Evolutionary conservation across 305 asterid species (phyloP).

Genomic region (Fraxinus angustifolia): DNA sequence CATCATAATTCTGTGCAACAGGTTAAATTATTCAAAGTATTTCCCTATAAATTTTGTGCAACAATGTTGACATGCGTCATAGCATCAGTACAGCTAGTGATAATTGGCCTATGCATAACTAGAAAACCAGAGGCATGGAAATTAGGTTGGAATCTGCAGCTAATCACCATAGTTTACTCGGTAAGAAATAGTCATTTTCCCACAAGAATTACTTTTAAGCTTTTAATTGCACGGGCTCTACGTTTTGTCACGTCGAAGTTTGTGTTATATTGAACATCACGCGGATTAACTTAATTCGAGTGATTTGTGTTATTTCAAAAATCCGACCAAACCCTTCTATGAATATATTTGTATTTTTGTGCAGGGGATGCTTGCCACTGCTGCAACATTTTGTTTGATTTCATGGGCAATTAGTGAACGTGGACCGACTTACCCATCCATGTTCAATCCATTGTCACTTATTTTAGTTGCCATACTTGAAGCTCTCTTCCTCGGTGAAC

Average conservation of each 20-base stretch:
- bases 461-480: slow-evolving; percentile 43
- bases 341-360: background rate
- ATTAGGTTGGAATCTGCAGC: slow-evolving; percentile 50
- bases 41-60: slow-evolving; percentile 46
- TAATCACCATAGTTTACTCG: slow-evolving; percentile 54
- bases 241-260: background rate
- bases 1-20: slow-evolving; percentile 1
- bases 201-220: background rate
- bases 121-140: slow-evolving; percentile 42
- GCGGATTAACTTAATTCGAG: background rate
- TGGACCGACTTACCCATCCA: slow-evolving; percentile 71
- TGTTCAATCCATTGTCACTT: slow-evolving; percentile 65
- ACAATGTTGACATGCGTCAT: slow-evolving; percentile 38
- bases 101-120: slow-evolving; percentile 47
- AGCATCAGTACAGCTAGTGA: slow-evolving; percentile 40
- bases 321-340: background rate
- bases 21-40: slow-evolving; percentile 47
- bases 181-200: slow-evolving; percentile 26
- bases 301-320: background rate
- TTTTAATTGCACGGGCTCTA: background rate
- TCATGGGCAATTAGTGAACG: slow-evolving; percentile 44
- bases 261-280: background rate
- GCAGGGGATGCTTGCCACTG: slow-evolving; percentile 59
- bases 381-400: slow-evolving; percentile 41
- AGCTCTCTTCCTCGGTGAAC: slow-evolving; percentile 38